Base-by-base conservation (phyloP, 108 stramenopile genomes). In the Nitzschia sp. region DNA sequence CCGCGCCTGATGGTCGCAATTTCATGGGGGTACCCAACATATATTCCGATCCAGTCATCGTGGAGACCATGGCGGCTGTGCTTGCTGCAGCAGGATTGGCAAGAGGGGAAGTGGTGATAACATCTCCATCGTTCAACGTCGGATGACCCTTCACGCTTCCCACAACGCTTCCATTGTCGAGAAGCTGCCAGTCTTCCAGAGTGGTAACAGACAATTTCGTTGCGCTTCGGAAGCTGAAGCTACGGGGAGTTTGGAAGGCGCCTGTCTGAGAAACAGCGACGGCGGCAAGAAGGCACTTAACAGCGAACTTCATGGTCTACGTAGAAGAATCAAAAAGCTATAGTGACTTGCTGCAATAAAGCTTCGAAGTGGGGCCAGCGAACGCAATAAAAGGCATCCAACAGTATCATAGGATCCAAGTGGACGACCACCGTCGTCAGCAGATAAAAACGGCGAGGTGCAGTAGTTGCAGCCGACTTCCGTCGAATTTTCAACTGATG, bases 81-180 rank as follows among this genome's bases (percentile, higher is more conserved):
- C 54, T 51, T 13, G 65, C 73, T 6, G 38, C 48, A 3, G 46
- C 58, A 27, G 73, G 73, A 5, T 46, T 56, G 19, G 65, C 55
- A 32, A 74, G 73, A 21, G 73, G 73, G 32, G 73, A 74, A 32
- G 73, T 74, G 5, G 73, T 74, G 58, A 74, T 66, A 25, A 74
- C 51, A 60, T 74, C 73, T 25, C 73, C 73, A 60, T 74, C 73
- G 31, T 26, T 35, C 58, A 74, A 59, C 1, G 57, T 38, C 17
- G 73, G 73, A 54, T 74, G 73, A 29, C 49, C 65, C 9, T 62
- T 47, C 21, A 74, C 73, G 25, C 73, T 74, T 11, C 73, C 73
- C 1, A 74, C 73, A 19, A 74, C 26, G 53, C 73, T 74, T 31
- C 73, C 73, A 45, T 74, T 74, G 34, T 74, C 73, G 23, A 74